Base-by-base conservation (phyloP, 768 basidiomycete species). In the Boletus tomentosulus region DNA sequence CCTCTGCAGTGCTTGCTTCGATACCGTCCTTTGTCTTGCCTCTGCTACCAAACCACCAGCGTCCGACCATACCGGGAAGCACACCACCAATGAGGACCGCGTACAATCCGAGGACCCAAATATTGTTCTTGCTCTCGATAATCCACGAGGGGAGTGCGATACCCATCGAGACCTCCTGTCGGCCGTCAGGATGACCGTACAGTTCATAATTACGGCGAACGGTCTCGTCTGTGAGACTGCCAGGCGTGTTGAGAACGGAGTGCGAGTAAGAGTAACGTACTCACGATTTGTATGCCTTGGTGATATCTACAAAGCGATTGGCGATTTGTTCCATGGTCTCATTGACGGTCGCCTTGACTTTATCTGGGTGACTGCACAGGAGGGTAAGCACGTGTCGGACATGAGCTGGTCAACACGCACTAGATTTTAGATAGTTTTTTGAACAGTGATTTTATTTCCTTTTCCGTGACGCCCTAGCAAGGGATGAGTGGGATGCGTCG, bases 21-120 rank as follows among this genome's bases (percentile, higher is more conserved):
- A 97, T 79, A 39, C 93, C 92, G 59, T 99, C 97, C 70, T 97
- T 95, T 15, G 97, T 99, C 70, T 82, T 86, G 58, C 84, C 78
- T 53, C 89, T 80, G 61, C 85, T 90, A 4, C 92, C 91, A 65
- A 98, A 99, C 97, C 97, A 99, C 97, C 97, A 98, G 33, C 85
- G 82, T 13, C 92, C 90, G 50, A 99, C 96, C 44, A 96, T 76
- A 37, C 79, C 81, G 25, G 97, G 97, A 22, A 99, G 79, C 2
- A 86, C 79, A 46, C 85, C 85, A 44, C 95, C 97, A 48, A 99
- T 86, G n/a, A 95, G 65, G 12, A 96, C 48, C 3, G 86, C 96
- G 63, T 99, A 99, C 12, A 82, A 73, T 22, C 86, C 91, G 43
- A 99, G 79, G 1, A 98, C 92, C 85, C 87, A 94, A 28, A 90